These are phyloP conservation scores for Babesia sp. DNA, from an alignment of 169 alveolate species.

Conservation along the genomic window DNA sequence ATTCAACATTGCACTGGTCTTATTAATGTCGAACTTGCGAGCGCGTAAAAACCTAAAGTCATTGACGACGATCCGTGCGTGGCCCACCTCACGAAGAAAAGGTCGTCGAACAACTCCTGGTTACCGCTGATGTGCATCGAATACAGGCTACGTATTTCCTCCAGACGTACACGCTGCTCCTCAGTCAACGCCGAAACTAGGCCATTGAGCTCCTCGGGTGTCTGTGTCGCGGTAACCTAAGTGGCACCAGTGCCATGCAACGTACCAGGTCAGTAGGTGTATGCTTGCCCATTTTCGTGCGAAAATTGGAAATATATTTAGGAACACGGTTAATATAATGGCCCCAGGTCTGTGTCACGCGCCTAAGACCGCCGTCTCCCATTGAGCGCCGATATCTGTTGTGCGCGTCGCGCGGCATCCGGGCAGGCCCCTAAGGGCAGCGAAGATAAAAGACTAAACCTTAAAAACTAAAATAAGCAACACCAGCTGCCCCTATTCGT, in stretches of 20 bases:
- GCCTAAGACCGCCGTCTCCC: too few relatives aligned
- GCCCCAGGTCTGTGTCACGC: too few relatives aligned
- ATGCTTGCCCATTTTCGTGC: conserved; percentile 36
- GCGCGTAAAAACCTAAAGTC: conserved; percentile 70
- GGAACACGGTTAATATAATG: too few relatives aligned
- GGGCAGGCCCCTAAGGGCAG: too few relatives aligned
- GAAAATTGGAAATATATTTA: not conserved
- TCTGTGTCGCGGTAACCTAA: conserved; percentile 15
- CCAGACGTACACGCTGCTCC: conserved; percentile 52
- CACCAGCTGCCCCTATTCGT: too few relatives aligned
- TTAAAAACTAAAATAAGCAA: too few relatives aligned
- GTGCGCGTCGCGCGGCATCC: conserved; percentile 1
- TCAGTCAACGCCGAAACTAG: conserved; percentile 60
- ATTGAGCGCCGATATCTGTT: not conserved
- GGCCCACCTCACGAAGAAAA: conserved; percentile 62
- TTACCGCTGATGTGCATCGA: conserved; percentile 48
- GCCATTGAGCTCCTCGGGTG: conserved; percentile 66
- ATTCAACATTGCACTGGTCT: conserved; percentile 70
- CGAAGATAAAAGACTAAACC: too few relatives aligned
- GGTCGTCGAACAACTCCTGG: conserved; percentile 53
- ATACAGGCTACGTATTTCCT: conserved; percentile 43
- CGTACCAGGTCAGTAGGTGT: conserved; percentile 62
- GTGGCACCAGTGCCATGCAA: not conserved
- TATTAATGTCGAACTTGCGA: conserved; percentile 70
- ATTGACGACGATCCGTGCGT: not conserved